phyloP scores from a whole-genome alignment of 768 basidiomycete species.

The Russula brevipes region DNA sequence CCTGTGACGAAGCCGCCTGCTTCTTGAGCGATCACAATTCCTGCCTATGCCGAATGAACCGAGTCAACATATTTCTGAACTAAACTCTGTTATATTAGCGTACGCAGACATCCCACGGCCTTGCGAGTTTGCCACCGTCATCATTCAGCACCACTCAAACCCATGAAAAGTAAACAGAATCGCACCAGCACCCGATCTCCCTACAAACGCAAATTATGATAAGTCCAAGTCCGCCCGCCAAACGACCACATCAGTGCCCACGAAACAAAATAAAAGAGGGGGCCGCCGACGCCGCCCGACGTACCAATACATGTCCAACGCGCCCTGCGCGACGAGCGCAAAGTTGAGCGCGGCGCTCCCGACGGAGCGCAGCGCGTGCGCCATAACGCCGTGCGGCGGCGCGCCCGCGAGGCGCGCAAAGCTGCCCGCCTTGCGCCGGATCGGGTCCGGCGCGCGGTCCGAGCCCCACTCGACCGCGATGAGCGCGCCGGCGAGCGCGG shows the following conservation, averaged over 20 bases:
- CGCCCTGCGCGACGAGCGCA: slow-evolving; percentile 82
- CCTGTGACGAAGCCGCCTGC: slow-evolving; percentile 81
- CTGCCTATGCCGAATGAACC: slow-evolving; percentile 46
- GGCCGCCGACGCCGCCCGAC: slow-evolving; percentile 24
- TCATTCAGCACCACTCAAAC: neutral
- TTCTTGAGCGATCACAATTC: slow-evolving; percentile 85
- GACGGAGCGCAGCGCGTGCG: slow-evolving; percentile 74
- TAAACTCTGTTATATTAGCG: slow-evolving; percentile 25
- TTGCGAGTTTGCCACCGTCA: slow-evolving; percentile 18
- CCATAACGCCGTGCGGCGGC: slow-evolving; percentile 65
- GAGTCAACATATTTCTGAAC: neutral
- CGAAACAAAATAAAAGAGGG: neutral
- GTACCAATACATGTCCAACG: slow-evolving; percentile 83
- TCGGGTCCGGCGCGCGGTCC: slow-evolving; percentile 52
- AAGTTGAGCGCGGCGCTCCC: slow-evolving; percentile 85
- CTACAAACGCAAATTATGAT: slow-evolving; percentile 32
- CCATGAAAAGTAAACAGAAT: neutral
- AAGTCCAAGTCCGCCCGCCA: neutral
- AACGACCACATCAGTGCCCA: too few relatives aligned
- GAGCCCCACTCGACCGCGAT: slow-evolving; percentile 89
- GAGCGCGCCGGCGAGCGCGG: slow-evolving; percentile 64
- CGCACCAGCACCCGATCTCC: slow-evolving; percentile 76
- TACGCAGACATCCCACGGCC: slow-evolving; percentile 84
- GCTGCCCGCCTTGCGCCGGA: slow-evolving; percentile 56
- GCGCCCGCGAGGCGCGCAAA: slow-evolving; percentile 76